phyloP scores from a whole-genome alignment of 1,139 yeast species.

The Saccharomycopsis phalli region DNA sequence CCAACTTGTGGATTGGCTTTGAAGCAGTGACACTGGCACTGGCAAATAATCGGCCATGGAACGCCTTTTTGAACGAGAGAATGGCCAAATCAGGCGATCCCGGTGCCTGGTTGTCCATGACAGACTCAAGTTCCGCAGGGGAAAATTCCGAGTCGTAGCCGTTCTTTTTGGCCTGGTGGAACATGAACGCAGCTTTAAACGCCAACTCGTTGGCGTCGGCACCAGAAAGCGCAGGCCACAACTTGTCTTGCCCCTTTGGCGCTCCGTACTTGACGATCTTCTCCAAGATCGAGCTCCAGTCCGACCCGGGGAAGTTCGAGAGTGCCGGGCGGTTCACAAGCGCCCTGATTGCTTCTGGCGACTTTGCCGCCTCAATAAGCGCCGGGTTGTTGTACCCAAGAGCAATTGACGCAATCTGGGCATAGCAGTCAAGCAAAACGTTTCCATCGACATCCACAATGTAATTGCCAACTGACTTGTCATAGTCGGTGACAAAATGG shows the following conservation, averaged over 20 bases:
- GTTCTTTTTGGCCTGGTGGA: slow-evolving; percentile 52
- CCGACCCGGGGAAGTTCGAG: slow-evolving; percentile 63
- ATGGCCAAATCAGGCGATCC: slow-evolving; percentile 64
- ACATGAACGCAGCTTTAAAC: slow-evolving; percentile 70
- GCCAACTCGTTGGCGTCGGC: slow-evolving; percentile 75
- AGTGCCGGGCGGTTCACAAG: slow-evolving; percentile 66
- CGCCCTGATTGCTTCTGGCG: slow-evolving; percentile 60
- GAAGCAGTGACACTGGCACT: slow-evolving; percentile 66
- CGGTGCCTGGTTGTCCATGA: slow-evolving; percentile 59
- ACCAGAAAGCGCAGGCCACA: slow-evolving; percentile 67
- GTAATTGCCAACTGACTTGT: slow-evolving; percentile 59
- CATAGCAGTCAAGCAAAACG: slow-evolving; percentile 52
- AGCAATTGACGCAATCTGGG: slow-evolving; percentile 69
- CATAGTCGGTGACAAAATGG: slow-evolving; percentile 61
- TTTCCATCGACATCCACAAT: slow-evolving; percentile 67
- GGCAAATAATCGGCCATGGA: slow-evolving; percentile 72
- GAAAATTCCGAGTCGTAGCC: slow-evolving; percentile 43
- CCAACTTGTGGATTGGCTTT: slow-evolving; percentile 66
- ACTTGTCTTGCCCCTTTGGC: slow-evolving; percentile 55
- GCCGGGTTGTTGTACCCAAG: slow-evolving; percentile 73
- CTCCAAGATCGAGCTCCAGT: slow-evolving; percentile 39
- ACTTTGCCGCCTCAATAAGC: slow-evolving; percentile 48
- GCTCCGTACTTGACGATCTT: slow-evolving; percentile 58
- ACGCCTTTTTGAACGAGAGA: slow-evolving; percentile 59
- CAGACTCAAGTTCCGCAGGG: slow-evolving; percentile 45